Evolutionary conservation across 2,329 filamentous ascomycete genomes (phyloP).

Genomic region (Orbilia quercus): DNA sequence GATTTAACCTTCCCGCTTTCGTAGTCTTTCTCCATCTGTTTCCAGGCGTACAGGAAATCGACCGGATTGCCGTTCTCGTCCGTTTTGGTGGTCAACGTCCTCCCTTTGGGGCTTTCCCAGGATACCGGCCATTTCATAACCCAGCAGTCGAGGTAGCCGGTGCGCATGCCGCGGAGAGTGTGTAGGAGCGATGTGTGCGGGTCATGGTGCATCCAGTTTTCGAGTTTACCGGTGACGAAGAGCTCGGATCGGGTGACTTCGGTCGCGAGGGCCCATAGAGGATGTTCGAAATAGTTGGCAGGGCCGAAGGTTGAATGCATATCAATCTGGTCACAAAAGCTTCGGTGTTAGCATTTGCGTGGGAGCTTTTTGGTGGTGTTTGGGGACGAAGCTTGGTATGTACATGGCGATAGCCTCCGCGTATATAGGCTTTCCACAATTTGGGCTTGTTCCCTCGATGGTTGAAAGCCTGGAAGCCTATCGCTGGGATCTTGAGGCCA

Average conservation of each 20-base stretch:
- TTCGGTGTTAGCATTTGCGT: background rate
- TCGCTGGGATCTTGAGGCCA: conserved; percentile 20
- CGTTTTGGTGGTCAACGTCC: background rate
- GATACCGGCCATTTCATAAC: conserved; percentile 39
- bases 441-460: conserved; percentile 21
- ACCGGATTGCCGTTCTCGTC: conserved; percentile 26
- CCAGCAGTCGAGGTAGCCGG: conserved; percentile 48
- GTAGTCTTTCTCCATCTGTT: conserved; percentile 43
- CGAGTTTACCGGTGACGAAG: conserved; percentile 42
- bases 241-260: conserved; percentile 29
- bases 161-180: conserved; percentile 24
- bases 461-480: conserved; percentile 29
- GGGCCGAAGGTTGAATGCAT: conserved; percentile 22
- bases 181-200: conserved; percentile 28
- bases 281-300: conserved; percentile 5
- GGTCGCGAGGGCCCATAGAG: conserved; percentile 28
- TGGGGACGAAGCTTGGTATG: background rate
- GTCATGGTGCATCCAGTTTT: conserved; percentile 40
- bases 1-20: conserved; percentile 46
- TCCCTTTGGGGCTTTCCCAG: conserved; percentile 6
- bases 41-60: conserved; percentile 48
- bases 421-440: conserved; percentile 14
- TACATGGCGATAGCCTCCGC: conserved; percentile 31
- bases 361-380: background rate
- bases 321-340: conserved; percentile 19